Base-by-base conservation (phyloP, 176 grass and related monocot species). In the Aegilops longissima region DNA sequence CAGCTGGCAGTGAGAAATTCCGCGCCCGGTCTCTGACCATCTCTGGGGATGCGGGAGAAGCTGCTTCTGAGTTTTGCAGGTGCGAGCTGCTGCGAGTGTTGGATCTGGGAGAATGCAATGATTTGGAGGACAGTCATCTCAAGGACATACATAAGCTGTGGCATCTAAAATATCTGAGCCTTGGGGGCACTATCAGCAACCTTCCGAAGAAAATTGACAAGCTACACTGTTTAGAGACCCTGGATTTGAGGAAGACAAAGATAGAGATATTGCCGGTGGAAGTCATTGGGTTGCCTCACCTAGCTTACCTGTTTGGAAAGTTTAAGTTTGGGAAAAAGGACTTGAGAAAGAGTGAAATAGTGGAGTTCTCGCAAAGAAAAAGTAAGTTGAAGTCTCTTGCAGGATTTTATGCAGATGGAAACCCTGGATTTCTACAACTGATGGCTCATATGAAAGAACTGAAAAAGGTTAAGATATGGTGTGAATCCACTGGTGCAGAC, bases 81-180 rank as follows among this genome's bases (percentile, higher is more conserved):
- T 72, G 70, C 5, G 70, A 73, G 70, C 70, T 73, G 12, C 70
- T 73, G 70, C 70, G 70, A 73, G 70, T 73, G 70, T 73, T 73
- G 39, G 70, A 73, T 73, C 70, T 73, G n/a, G 70, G 16, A 44
- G 70, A 73, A 47, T 73, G 70, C 70, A 73, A 45, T 73, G 70
- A 73, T 73, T 45, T 73, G 70, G 70, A 25, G 38, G n/a, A 45
- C 6, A 39, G n/a, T 73, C 70, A 73, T 44, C 70, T 73, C n/a
- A 44, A 73, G 70, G 70, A 73, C 40, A 73, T 73, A 73, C 39
- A 73, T 25, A 73, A 73, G 39, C n/a, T 73, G 39, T 73, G 70
- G 39, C 40, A 73, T 47, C 39, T 73, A 73, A 73, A 73, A 47
- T 73, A 73, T 47, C 40, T 73, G 12, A 73, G 70, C 39, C 70